Conservation (phyloP, 345 rosid species). For the Camelina neglecta region DNA sequence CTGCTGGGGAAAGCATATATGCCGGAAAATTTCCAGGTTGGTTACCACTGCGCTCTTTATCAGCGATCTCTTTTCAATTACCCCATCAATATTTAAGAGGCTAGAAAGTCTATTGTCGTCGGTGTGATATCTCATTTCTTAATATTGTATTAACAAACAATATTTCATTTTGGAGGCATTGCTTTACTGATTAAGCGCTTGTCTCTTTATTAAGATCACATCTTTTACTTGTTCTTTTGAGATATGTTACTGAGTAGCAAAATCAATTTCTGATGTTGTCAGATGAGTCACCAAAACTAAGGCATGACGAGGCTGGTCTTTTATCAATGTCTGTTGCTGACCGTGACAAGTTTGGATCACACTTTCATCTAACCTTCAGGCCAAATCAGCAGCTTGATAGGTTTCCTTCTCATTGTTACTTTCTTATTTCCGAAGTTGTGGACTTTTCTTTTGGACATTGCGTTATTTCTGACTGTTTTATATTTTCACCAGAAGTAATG, state of each 20-base stretch:
- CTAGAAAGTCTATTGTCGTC: background rate
- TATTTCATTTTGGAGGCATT: constrained; percentile 15
- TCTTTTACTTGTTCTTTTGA: constrained; percentile 5
- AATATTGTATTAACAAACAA: background rate
- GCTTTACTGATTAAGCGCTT: background rate
- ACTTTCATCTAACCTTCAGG: constrained; percentile 78
- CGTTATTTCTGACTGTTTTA: constrained; percentile 12
- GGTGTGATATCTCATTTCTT: constrained; percentile 19
- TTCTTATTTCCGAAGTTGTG: constrained; percentile 14
- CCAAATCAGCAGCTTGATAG: constrained; percentile 84
- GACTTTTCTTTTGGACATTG: constrained; percentile 3
- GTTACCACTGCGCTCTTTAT: constrained; percentile 32
- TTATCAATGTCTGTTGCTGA: constrained; percentile 79
- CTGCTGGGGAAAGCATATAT: constrained; percentile 93
- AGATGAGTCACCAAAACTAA: constrained; percentile 86
- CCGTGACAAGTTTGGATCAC: constrained; percentile 89
- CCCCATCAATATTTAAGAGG: constrained; percentile 1
- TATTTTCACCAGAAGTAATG: constrained; percentile 60
- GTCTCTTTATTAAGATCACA: background rate
- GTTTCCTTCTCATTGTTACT: constrained; percentile 40
- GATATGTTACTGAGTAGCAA: constrained; percentile 22
- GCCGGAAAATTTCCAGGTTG: constrained; percentile 88
- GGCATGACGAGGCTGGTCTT: constrained; percentile 86
- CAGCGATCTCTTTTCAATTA: constrained; percentile 24
- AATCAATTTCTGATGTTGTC: constrained; percentile 42